These are phyloP conservation scores for Rachicladosporium sp. DNA, from an alignment of 2,329 filamentous ascomycete genomes.

Conservation along the genomic window DNA sequence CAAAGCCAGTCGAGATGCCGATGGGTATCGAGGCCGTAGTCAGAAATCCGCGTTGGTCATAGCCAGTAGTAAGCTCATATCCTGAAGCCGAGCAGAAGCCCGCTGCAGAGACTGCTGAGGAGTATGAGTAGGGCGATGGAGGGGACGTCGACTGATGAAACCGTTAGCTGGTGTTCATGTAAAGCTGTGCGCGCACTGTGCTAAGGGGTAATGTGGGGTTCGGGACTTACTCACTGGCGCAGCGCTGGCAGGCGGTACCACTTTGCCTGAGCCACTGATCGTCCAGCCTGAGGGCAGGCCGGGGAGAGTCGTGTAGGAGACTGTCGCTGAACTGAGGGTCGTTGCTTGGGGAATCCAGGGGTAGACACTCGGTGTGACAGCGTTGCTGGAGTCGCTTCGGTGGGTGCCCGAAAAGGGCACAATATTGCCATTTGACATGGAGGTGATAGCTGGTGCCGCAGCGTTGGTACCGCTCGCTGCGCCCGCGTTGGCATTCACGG, in stretches of 20 bases:
- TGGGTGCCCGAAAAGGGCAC: conserved; percentile 57
- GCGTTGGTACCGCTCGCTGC: conserved; percentile 39
- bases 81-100: conserved; percentile 29
- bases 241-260: conserved; percentile 55
- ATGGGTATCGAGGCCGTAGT: conserved; percentile 32
- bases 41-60: conserved; percentile 38
- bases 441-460: conserved; percentile 48
- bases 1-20: conserved; percentile 31
- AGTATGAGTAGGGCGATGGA: conserved; percentile 40
- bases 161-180: conserved; percentile 15
- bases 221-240: conserved; percentile 50
- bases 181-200: conserved; percentile 1
- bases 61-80: conserved; percentile 35
- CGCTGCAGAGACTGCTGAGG: conserved; percentile 33
- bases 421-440: conserved; percentile 48
- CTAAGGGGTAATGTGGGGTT: conserved; percentile 3
- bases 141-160: conserved; percentile 36
- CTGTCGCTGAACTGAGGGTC: conserved; percentile 18
- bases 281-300: conserved; percentile 70
- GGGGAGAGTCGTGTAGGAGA: conserved; percentile 34
- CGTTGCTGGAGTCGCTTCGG: conserved; percentile 40
- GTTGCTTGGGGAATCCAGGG: conserved; percentile 52
- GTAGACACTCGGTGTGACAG: conserved; percentile 47
- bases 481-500: conserved; percentile 46
- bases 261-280: conserved; percentile 65